These are phyloP conservation scores for Lachnellula hyalina DNA, from an alignment of 2,329 filamentous ascomycete genomes.

Conservation along the genomic window DNA sequence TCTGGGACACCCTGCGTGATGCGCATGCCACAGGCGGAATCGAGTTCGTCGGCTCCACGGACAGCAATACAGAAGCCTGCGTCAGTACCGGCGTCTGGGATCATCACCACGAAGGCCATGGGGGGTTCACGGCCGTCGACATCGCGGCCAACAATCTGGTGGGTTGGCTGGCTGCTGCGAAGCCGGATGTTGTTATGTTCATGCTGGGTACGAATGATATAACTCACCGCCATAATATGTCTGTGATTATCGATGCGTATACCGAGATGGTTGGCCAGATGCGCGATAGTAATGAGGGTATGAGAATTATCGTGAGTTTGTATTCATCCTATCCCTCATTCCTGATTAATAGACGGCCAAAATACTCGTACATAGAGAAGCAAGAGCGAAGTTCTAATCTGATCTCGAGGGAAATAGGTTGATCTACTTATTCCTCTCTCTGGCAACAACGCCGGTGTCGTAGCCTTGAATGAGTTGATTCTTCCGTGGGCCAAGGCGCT, in stretches of 20 bases:
- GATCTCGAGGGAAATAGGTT: slow-evolving; percentile 25
- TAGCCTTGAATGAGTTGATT: slow-evolving; percentile 34
- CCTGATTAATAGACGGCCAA: neutral
- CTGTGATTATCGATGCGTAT: slow-evolving; percentile 35
- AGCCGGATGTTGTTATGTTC: slow-evolving; percentile 40
- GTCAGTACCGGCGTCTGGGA: slow-evolving; percentile 32
- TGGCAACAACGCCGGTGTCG: slow-evolving; percentile 27
- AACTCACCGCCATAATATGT: slow-evolving; percentile 23
- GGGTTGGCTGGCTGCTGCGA: slow-evolving; percentile 35
- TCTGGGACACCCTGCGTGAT: slow-evolving; percentile 37
- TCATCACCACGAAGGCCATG: slow-evolving; percentile 40
- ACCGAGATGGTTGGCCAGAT: slow-evolving; percentile 36
- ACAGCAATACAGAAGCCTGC: slow-evolving; percentile 36
- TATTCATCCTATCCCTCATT: neutral
- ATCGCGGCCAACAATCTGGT: slow-evolving; percentile 39
- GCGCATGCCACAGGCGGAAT: slow-evolving; percentile 33
- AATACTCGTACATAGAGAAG: neutral
- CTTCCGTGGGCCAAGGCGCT: slow-evolving; percentile 34
- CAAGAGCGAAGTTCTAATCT: neutral
- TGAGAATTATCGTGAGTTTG: slow-evolving; percentile 37
- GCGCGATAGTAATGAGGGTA: slow-evolving; percentile 33
- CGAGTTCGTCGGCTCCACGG: slow-evolving; percentile 39
- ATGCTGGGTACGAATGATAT: slow-evolving; percentile 45
- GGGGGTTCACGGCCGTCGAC: slow-evolving; percentile 39
- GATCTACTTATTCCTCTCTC: slow-evolving; percentile 37